Evolutionary conservation across 2,329 filamentous ascomycete species (phyloP), one percentile per base, ranked within the genome.

Genomic region (Colletotrichum eleusines): DNA sequence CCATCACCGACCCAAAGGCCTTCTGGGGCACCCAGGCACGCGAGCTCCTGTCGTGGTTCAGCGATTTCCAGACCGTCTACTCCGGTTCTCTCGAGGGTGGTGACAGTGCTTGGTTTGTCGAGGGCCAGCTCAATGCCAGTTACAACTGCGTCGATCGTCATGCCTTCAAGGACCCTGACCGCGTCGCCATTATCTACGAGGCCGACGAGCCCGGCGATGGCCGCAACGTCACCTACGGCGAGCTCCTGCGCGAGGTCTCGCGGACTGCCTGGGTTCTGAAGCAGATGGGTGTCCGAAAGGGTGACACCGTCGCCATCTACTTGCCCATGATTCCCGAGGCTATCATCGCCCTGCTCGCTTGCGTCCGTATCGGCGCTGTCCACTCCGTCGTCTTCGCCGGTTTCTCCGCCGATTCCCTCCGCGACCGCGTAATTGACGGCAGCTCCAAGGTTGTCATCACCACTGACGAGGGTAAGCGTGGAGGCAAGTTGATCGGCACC

Each of bases 251-350:
- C 74, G 90, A 99, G 82, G 95, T 99, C 62, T 98, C 92, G 78
- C 92, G 90, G 81, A 90, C 94, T 20, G 92, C 96, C 54, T 94
- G 94, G 85, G 92, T 93, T 31, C 88, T 99, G 76, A 97, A 95
- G 87, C 89, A 95, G 84, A 96, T 97, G 90, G 96, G 96, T 73
- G 95, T 99, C 72, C 91, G 92, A 85, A 98, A 98, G 87, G 96
- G 96, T 66, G 96, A 99, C 83, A 97, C 95, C 5, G 95, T 99
- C 68, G 96, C 94, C 73, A 93, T 99, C 75, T 99, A 99, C 86
- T 85, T 99, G 74, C 96, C 96, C 81, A 99, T 99, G 96, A 97
- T 99, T 81, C 96, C 96, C 66, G 95, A 99, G 83, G 96, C 96
- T 8, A 78, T 99, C 69, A 87, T 99, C 77, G 92, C 96, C 64